Evolutionary conservation across 2,329 filamentous ascomycete genomes (phyloP).

Genomic region (Neofusicoccum parvum): DNA sequence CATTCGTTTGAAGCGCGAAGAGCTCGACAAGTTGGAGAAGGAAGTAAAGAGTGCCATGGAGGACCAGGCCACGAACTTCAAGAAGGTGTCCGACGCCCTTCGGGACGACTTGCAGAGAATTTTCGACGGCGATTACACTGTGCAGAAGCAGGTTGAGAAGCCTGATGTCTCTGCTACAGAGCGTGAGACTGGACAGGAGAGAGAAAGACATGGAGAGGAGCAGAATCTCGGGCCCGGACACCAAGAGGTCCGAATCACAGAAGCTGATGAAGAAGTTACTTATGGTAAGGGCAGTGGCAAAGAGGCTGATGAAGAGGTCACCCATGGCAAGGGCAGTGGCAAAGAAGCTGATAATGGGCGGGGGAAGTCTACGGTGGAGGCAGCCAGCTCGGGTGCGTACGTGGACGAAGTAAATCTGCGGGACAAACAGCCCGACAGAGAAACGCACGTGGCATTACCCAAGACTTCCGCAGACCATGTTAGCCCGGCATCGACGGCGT

Average conservation of each 20-base stretch:
- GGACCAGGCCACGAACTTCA: too few species aligned
- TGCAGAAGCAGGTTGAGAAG: too few species aligned
- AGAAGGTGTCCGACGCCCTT: neutral
- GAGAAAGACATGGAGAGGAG: neutral
- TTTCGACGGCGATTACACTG: neutral
- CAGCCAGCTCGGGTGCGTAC: too few species aligned
- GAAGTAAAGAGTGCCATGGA: neutral
- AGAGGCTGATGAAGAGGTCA: too few species aligned
- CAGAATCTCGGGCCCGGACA: neutral
- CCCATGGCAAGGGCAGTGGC: too few species aligned
- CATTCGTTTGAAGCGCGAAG: neutral
- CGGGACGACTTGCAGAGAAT: neutral
- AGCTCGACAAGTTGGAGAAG: neutral
- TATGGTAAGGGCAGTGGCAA: too few species aligned
- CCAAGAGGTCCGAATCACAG: neutral
- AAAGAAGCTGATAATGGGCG: too few species aligned
- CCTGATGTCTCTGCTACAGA: too few species aligned
- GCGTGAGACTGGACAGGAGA: neutral
- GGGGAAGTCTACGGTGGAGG: too few species aligned
- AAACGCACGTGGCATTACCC: neutral
- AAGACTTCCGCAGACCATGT: too few species aligned
- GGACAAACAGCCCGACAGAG: neutral
- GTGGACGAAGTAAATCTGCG: neutral
- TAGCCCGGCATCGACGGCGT: neutral
- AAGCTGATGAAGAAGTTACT: too few species aligned